phyloP scores from a whole-genome alignment of 352 stramenopile genomes.

The Phytophthora macrochlamydospora region DNA sequence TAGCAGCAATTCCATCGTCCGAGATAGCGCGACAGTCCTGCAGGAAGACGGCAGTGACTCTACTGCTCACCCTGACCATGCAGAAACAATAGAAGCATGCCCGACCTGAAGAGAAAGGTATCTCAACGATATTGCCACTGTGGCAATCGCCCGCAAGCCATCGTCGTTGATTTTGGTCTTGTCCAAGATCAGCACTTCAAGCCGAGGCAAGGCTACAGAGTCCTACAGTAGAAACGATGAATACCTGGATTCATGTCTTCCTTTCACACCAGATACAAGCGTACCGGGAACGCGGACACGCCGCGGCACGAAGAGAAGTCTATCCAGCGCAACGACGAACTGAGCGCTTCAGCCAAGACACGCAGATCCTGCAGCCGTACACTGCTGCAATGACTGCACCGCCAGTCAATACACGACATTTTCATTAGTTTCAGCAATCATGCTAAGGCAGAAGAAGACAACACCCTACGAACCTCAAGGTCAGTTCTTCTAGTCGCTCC shows the following conservation, averaged over 20 bases:
- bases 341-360: slow-evolving; percentile 33
- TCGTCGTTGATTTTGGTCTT: slow-evolving; percentile 57
- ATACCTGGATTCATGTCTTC: no score
- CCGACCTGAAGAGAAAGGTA: slow-evolving; percentile 73
- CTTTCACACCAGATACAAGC: neutral
- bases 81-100: neutral
- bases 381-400: slow-evolving; percentile 34
- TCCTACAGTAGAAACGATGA: slow-evolving; percentile 11
- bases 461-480: slow-evolving; percentile 42
- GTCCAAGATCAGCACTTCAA: slow-evolving; percentile 73
- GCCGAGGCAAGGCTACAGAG: slow-evolving; percentile 29
- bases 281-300: slow-evolving; percentile 49
- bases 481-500: slow-evolving; percentile 43
- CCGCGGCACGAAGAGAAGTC: slow-evolving; percentile 60
- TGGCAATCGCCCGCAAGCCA: slow-evolving; percentile 41
- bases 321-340: slow-evolving; percentile 44
- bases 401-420: neutral
- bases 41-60: neutral
- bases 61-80: no score
- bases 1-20: slow-evolving; percentile 45
- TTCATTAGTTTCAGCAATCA: neutral
- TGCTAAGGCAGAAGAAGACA: neutral
- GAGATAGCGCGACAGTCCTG: slow-evolving; percentile 63
- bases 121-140: slow-evolving; percentile 40
- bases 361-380: slow-evolving; percentile 40